A percentile compares a stretch with the other conserved stretches of the same genome.
phyloP scores from a whole-genome alignment of 345 rosid species.

The Microthlaspi erraticum region DNA sequence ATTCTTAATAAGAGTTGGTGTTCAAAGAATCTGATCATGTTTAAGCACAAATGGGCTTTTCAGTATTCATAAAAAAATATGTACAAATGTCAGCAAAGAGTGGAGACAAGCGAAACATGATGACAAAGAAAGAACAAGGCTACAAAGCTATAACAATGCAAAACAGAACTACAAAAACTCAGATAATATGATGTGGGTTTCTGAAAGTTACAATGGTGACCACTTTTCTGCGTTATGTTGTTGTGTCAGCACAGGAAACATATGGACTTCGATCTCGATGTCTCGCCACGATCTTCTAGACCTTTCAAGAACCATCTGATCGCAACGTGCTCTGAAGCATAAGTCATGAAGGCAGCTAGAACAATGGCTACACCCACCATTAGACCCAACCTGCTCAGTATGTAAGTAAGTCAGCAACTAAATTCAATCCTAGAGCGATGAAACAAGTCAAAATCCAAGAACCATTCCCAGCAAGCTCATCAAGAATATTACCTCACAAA shows the following conservation, averaged over 20 bases:
- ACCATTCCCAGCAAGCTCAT: slow-evolving; percentile 39
- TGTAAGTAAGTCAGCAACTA: slow-evolving; percentile 4
- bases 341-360: slow-evolving; percentile 85
- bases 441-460: slow-evolving; percentile 18
- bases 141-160: slow-evolving; percentile 1
- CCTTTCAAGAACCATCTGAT: slow-evolving; percentile 74
- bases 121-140: slow-evolving; percentile 22
- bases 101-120: background rate
- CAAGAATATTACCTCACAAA: slow-evolving; percentile 64
- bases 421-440: background rate
- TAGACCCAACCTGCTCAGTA: slow-evolving; percentile 67
- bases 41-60: slow-evolving; percentile 2
- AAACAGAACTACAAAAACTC: slow-evolving; percentile 11
- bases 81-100: slow-evolving; percentile 26
- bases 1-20: too few species aligned
- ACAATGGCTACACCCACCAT: slow-evolving; percentile 81
- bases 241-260: slow-evolving; percentile 57
- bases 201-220: slow-evolving; percentile 33
- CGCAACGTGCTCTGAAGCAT: slow-evolving; percentile 85
- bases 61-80: slow-evolving; percentile 11
- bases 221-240: slow-evolving; percentile 3
- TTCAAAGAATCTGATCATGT: too few species aligned
- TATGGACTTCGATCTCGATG: slow-evolving; percentile 50
- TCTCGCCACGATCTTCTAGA: slow-evolving; percentile 65
- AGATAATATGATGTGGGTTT: slow-evolving; percentile 4